Percentiles rank a stretch among this genome's conserved stretches.
phyloP scores from a whole-genome alignment of 1,284 basidiomycete species.

The Fomitopsis betulina region DNA sequence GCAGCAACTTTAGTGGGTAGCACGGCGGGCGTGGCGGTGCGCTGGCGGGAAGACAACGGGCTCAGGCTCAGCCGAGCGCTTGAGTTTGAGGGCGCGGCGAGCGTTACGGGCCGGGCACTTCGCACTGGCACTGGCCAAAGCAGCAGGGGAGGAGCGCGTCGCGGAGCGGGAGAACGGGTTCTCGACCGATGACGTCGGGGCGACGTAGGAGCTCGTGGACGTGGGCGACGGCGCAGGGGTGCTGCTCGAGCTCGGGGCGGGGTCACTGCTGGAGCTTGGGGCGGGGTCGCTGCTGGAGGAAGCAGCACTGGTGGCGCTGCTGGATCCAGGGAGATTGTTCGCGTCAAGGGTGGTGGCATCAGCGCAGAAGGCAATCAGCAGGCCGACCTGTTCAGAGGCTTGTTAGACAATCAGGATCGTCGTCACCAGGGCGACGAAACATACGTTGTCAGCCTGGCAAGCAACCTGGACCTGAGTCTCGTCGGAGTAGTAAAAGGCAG shows the following conservation, averaged over 20 bases:
- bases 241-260: not conserved
- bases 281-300: slow-evolving; percentile 1
- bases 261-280: not conserved
- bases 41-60: not conserved
- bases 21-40: not conserved
- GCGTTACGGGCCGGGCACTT: slow-evolving; percentile 1
- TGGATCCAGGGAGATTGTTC: not conserved
- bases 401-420: not conserved
- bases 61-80: not conserved
- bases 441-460: slow-evolving; percentile 28
- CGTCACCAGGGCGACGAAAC: not conserved
- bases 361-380: not conserved
- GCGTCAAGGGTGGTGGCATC: slow-evolving; percentile 1
- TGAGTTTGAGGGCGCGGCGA: not conserved
- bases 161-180: not conserved
- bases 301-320: not conserved
- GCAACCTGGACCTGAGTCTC: slow-evolving; percentile 38
- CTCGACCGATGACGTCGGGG: slow-evolving; percentile 2
- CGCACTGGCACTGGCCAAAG: not conserved
- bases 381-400: not conserved
- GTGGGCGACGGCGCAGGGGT: not conserved
- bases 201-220: not conserved
- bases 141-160: not conserved
- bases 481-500: slow-evolving; percentile 35
- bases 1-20: not conserved